Evolutionary conservation across 441 rosid genomes (phyloP).

Genomic region (Pelargonium fulgidum): DNA sequence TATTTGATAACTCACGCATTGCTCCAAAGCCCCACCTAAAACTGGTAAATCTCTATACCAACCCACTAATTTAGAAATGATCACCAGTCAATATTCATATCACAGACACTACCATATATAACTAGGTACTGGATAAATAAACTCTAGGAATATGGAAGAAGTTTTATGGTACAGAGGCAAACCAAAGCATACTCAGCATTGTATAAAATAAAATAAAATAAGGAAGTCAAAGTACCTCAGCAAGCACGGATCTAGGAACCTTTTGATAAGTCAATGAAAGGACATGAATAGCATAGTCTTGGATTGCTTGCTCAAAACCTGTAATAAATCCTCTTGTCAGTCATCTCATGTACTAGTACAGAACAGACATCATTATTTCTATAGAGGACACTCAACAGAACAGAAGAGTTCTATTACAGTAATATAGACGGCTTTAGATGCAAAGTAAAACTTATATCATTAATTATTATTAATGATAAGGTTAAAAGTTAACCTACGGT

Average conservation of each 20-base stretch:
- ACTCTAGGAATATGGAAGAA: neutral
- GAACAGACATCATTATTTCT: neutral
- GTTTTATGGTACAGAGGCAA: no score
- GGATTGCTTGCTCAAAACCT: conserved; percentile 97
- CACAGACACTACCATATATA: neutral
- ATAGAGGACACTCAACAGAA: neutral
- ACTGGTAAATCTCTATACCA: no score
- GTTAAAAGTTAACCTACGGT: no score
- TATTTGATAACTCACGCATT: no score
- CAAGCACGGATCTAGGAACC: conserved; percentile 76
- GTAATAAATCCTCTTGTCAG: conserved; percentile 28
- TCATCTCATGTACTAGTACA: neutral
- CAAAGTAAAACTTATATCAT: no score
- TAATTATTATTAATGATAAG: no score
- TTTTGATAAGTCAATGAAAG: conserved; percentile 85
- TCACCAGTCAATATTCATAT: no score
- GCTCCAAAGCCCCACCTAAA: no score
- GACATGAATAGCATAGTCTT: conserved; percentile 72
- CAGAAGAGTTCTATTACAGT: neutral
- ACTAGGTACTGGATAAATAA: neutral
- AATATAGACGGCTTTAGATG: neutral
- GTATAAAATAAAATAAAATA: neutral
- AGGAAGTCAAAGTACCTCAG: conserved; percentile 59
- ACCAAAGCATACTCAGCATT: neutral
- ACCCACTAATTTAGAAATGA: no score